Evolutionary conservation across 441 rosid genomes (phyloP).

Genomic region (Jatropha multifida): DNA sequence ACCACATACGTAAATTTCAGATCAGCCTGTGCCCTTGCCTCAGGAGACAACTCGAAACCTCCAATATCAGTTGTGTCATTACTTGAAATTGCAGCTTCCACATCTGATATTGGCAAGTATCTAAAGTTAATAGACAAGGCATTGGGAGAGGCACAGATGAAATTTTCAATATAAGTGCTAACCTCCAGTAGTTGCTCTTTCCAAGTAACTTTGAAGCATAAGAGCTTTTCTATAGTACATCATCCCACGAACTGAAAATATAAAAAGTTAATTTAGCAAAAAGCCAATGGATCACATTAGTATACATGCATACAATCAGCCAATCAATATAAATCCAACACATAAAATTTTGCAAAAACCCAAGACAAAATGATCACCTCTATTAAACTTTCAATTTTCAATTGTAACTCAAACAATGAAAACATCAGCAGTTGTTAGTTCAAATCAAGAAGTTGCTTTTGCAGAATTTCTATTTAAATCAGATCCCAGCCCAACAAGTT

Average conservation of each 20-base stretch:
- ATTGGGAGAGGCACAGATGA: slow-evolving; percentile 9
- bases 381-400: background rate
- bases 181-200: slow-evolving; percentile 76
- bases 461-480: background rate
- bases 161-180: slow-evolving; percentile 22
- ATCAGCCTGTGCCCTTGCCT: slow-evolving; percentile 92
- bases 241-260: slow-evolving; percentile 95
- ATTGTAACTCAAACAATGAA: background rate
- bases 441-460: background rate
- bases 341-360: background rate
- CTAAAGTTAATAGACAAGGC: slow-evolving; percentile 24
- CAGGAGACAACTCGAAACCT: slow-evolving; percentile 94
- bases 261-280: slow-evolving; percentile 19
- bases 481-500: background rate
- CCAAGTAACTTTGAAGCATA: slow-evolving; percentile 92
- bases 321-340: background rate
- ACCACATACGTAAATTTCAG: slow-evolving; percentile 93
- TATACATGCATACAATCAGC: background rate
- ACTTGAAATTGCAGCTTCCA: slow-evolving; percentile 57
- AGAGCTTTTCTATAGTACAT: slow-evolving; percentile 99
- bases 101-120: slow-evolving; percentile 45
- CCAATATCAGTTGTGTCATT: slow-evolving; percentile 55
- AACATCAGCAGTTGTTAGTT: background rate
- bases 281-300: background rate
- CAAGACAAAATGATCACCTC: background rate